phyloP scores from a whole-genome alignment of 129 eudicot genomes.

The Lactuca sativa region DNA sequence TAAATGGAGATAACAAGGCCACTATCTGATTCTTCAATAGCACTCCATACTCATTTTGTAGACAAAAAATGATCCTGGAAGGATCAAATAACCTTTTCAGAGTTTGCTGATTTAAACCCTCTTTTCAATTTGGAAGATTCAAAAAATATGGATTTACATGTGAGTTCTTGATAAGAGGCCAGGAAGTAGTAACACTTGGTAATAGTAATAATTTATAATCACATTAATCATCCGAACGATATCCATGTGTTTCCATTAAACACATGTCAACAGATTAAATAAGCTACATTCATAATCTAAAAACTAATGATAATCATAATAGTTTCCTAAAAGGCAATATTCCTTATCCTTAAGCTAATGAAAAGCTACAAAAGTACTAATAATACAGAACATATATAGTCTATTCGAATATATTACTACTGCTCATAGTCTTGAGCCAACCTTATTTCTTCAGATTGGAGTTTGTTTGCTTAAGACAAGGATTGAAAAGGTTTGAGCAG shows the following conservation, averaged over 20 bases:
- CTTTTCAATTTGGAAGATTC: background rate
- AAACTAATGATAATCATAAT: conserved; percentile 27
- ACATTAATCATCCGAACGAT: conserved; percentile 24
- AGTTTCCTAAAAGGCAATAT: conserved; percentile 13
- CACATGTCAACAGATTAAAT: conserved; percentile 24
- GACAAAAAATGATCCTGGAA: conserved; percentile 1
- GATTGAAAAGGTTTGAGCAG: conserved; percentile 56
- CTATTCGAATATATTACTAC: conserved; percentile 22
- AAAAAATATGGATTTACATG: background rate
- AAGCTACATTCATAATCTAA: conserved; percentile 30
- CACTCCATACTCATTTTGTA: conserved; percentile 9
- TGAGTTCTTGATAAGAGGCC: conserved; percentile 16
- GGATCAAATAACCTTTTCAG: background rate
- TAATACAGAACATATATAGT: conserved; percentile 15
- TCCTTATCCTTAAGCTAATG: conserved; percentile 12
- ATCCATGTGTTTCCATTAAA: conserved; percentile 24
- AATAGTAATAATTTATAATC: conserved; percentile 22
- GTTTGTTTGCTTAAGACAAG: conserved; percentile 7
- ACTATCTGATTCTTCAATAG: background rate
- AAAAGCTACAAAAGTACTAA: conserved; percentile 19
- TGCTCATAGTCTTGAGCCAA: conserved; percentile 35
- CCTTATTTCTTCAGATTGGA: conserved; percentile 38
- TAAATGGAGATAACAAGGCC: background rate
- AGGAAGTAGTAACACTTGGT: background rate
- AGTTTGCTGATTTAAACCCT: background rate